These are phyloP conservation scores for Collybia sordida DNA, from an alignment of 768 basidiomycete species.

Conservation along the genomic window DNA sequence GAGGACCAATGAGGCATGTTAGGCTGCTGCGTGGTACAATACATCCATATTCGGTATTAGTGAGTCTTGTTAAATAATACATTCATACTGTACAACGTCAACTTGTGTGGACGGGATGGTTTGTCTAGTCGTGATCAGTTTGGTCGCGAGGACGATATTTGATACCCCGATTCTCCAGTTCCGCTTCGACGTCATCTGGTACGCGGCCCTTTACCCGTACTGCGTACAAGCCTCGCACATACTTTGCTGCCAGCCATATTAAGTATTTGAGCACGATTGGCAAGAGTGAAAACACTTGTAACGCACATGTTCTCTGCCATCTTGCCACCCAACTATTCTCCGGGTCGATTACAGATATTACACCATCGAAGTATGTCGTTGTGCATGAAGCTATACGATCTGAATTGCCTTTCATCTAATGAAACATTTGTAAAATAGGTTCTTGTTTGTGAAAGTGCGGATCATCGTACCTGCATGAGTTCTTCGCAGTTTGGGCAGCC, in stretches of 20 bases:
- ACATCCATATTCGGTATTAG: too few species aligned
- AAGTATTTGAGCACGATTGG: conserved; percentile 3
- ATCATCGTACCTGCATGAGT: conserved; percentile 72
- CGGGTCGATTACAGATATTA: conserved; percentile 84
- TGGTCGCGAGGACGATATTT: conserved; percentile 86
- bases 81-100: not conserved
- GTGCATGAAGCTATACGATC: conserved; percentile 88
- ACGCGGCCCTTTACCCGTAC: conserved; percentile 84
- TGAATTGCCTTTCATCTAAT: conserved; percentile 81
- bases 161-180: conserved; percentile 74
- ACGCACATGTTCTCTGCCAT: conserved; percentile 92
- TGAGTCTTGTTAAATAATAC: not conserved
- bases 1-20: too few species aligned
- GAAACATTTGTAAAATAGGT: not conserved
- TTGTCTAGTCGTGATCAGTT: conserved; percentile 61
- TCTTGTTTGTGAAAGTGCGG: not conserved
- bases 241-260: conserved; percentile 62
- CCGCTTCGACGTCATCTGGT: conserved; percentile 82
- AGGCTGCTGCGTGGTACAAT: too few species aligned
- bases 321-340: conserved; percentile 92
- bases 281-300: conserved; percentile 1
- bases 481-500: conserved; percentile 99
- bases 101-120: conserved; percentile 2
- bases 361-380: conserved; percentile 89
- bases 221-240: conserved; percentile 90